Conservation (phyloP, 208 protist genomes). For the Leptomonas seymouri region DNA sequence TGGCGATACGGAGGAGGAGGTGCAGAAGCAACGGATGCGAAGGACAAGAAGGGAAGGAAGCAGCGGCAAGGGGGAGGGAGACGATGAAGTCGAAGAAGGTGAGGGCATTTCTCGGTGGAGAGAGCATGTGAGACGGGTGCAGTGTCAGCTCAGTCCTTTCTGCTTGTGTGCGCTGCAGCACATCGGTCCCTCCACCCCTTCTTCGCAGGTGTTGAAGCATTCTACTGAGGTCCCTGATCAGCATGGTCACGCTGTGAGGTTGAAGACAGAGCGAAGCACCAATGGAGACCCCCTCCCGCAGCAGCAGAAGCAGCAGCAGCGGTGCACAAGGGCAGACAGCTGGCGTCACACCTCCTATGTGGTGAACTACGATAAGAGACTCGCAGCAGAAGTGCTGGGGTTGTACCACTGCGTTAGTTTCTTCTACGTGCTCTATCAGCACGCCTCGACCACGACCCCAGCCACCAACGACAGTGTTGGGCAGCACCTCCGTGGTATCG, state of each 20-base stretch:
- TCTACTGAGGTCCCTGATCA: neutral
- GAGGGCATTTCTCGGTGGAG: neutral
- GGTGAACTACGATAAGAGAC: conserved; percentile 18
- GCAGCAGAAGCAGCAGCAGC: neutral
- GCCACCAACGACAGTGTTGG: neutral
- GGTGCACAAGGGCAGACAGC: neutral
- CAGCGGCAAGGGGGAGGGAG: neutral
- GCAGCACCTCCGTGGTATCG: neutral
- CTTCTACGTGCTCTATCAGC: conserved; percentile 23
- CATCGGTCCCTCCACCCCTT: neutral
- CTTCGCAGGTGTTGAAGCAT: neutral
- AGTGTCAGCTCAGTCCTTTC: conserved; percentile 24
- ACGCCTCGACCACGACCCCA: neutral
- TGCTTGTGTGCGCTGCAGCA: conserved; percentile 23
- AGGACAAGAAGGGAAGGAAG: neutral
- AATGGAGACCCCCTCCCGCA: neutral
- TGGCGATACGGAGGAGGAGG: neutral
- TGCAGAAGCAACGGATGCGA: neutral
- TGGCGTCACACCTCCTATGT: neutral
- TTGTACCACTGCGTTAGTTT: conserved; percentile 29
- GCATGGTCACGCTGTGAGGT: neutral
- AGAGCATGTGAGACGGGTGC: conserved; percentile 10
- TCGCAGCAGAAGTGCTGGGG: conserved; percentile 26
- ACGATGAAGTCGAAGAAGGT: neutral
- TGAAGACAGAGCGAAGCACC: neutral